Percentiles rank a stretch among this genome's conserved stretches.
phyloP scores from a whole-genome alignment of 257 asterid species.

The Lavandula angustifolia region DNA sequence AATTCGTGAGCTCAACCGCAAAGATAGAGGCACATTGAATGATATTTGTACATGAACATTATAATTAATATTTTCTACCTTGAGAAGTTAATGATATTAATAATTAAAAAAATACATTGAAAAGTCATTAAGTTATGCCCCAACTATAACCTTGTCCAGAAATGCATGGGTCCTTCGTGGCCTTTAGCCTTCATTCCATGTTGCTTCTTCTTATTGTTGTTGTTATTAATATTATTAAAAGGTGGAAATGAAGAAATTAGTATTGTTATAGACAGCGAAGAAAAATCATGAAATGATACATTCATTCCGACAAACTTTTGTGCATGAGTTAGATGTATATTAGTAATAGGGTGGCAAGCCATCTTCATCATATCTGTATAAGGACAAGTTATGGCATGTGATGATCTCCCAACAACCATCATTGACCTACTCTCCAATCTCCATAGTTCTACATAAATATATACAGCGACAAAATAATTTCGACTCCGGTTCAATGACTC shows the following conservation, averaged over 20 bases:
- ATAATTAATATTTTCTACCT: no score
- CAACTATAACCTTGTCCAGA: constrained; percentile 22
- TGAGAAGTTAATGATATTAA: neutral
- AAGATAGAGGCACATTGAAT: no score
- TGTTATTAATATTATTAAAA: no score
- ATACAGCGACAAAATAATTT: neutral
- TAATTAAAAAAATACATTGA: neutral
- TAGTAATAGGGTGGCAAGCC: constrained; percentile 37
- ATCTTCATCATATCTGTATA: constrained; percentile 30
- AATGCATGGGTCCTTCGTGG: neutral
- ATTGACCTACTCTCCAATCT: constrained; percentile 29
- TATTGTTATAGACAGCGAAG: neutral
- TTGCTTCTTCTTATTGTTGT: constrained; percentile 6
- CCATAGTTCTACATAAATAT: neutral
- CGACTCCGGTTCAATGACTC: no score
- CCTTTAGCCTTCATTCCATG: constrained; percentile 2
- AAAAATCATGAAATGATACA: neutral
- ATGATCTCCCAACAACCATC: constrained; percentile 35
- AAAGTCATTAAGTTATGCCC: constrained; percentile 16
- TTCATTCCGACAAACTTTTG: constrained; percentile 34
- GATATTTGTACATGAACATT: no score
- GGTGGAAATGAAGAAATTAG: neutral
- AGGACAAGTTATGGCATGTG: constrained; percentile 38
- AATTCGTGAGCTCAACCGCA: no score
- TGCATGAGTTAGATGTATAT: constrained; percentile 31